Conservation (phyloP, 345 rosid genomes). For the Pugionium dolabratum region DNA sequence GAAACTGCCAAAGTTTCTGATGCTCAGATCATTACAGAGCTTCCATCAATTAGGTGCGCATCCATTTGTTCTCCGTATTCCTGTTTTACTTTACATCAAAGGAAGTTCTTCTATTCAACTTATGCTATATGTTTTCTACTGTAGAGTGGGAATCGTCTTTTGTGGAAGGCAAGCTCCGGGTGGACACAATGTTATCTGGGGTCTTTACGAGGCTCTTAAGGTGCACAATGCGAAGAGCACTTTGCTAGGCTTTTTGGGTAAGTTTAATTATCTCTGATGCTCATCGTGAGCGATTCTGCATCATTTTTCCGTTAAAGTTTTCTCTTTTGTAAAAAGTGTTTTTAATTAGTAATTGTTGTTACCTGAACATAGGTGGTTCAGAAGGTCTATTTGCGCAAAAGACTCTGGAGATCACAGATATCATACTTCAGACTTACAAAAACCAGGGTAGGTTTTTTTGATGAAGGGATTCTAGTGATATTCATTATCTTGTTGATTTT, state of each 20-base stretch:
- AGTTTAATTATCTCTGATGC: slow-evolving; percentile 17
- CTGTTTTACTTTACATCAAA: background rate
- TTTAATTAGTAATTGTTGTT: background rate
- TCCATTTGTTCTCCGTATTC: background rate
- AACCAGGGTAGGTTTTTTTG: slow-evolving; percentile 70
- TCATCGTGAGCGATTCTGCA: background rate
- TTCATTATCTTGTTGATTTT: slow-evolving; percentile 25
- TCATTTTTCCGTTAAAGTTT: slow-evolving; percentile 3
- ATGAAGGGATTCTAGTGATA: slow-evolving; percentile 14
- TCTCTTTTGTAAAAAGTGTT: background rate
- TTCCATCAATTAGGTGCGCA: slow-evolving; percentile 66
- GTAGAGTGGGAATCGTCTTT: slow-evolving; percentile 91
- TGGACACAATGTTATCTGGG: slow-evolving; percentile 98
- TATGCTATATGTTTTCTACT: slow-evolving; percentile 7
- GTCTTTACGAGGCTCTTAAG: slow-evolving; percentile 78
- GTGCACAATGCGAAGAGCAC: slow-evolving; percentile 70
- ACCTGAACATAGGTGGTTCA: slow-evolving; percentile 71
- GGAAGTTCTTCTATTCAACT: background rate
- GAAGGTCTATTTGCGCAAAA: slow-evolving; percentile 97
- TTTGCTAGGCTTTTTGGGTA: slow-evolving; percentile 90
- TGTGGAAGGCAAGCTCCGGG: slow-evolving; percentile 99
- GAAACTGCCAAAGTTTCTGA: slow-evolving; percentile 81
- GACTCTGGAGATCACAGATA: slow-evolving; percentile 83
- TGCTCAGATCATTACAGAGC: slow-evolving; percentile 90
- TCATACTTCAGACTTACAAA: slow-evolving; percentile 77